These are phyloP conservation scores for Trichoderma harzianum DNA, from an alignment of 2,329 filamentous ascomycete genomes.

Conservation along the genomic window DNA sequence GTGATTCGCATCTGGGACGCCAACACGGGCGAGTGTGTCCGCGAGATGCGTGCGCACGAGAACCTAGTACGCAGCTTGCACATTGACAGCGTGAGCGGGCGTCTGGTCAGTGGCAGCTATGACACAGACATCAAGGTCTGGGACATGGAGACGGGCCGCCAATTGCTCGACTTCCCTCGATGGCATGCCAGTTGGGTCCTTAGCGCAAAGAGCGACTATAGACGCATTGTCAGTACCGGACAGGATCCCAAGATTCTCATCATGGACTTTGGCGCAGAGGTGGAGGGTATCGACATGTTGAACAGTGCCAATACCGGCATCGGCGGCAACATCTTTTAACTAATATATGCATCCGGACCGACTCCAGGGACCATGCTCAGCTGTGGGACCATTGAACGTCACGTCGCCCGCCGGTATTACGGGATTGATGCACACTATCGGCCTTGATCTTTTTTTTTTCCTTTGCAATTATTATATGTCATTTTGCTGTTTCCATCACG, in stretches of 20 bases:
- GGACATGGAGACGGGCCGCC: slow-evolving; percentile 74
- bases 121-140: slow-evolving; percentile 95
- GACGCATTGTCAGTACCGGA: slow-evolving; percentile 89
- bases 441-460: neutral
- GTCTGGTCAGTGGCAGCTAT: slow-evolving; percentile 89
- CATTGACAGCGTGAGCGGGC: slow-evolving; percentile 80
- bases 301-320: slow-evolving; percentile 40
- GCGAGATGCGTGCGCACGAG: slow-evolving; percentile 77
- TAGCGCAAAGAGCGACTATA: slow-evolving; percentile 92
- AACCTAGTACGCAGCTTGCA: slow-evolving; percentile 86
- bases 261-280: slow-evolving; percentile 77
- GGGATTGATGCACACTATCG: neutral
- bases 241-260: slow-evolving; percentile 91
- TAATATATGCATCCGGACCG: slow-evolving; percentile 22
- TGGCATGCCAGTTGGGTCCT: slow-evolving; percentile 98
- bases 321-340: slow-evolving; percentile 25
- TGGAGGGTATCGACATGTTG: slow-evolving; percentile 56
- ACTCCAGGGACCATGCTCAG: slow-evolving; percentile 10
- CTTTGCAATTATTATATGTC: neutral
- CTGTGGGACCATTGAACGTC: slow-evolving; percentile 4
- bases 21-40: slow-evolving; percentile 78
- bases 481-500: neutral
- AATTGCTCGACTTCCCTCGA: slow-evolving; percentile 81
- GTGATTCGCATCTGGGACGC: slow-evolving; percentile 96
- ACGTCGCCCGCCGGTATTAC: neutral